phyloP scores from a whole-genome alignment of 1,284 basidiomycete species.

The Phenoliferia sp. region DNA sequence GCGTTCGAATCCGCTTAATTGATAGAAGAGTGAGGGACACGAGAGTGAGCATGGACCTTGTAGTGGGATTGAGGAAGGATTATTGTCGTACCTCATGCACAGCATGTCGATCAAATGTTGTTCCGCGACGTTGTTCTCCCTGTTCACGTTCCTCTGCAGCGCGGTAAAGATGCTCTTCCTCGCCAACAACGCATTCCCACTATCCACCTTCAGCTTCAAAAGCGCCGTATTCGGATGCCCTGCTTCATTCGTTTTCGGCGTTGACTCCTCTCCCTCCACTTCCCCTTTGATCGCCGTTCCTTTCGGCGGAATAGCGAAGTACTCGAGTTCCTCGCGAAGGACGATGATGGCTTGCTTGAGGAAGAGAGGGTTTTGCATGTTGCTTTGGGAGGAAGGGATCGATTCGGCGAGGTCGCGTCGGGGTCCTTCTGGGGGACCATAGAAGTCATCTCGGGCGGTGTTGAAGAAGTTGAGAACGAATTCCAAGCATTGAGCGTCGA shows the following conservation, averaged over 20 bases:
- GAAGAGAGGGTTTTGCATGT: slow-evolving; percentile 76
- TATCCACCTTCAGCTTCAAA: slow-evolving; percentile 71
- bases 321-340: slow-evolving; percentile 94
- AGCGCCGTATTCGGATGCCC: slow-evolving; percentile 73
- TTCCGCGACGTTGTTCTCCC: slow-evolving; percentile 98
- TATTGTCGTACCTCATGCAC: slow-evolving; percentile 96
- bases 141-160: slow-evolving; percentile 95
- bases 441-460: slow-evolving; percentile 74
- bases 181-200: slow-evolving; percentile 80
- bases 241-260: slow-evolving; percentile 60
- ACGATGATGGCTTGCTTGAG: slow-evolving; percentile 98
- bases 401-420: slow-evolving; percentile 29
- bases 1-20: slow-evolving; percentile 91
- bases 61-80: too few species aligned
- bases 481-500: slow-evolving; percentile 92
- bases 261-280: slow-evolving; percentile 39
- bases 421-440: slow-evolving; percentile 62
- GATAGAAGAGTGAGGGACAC: too few species aligned
- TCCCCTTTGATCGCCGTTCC: slow-evolving; percentile 36
- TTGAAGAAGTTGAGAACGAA: slow-evolving; percentile 61
- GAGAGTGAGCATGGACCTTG: too few species aligned
- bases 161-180: slow-evolving; percentile 94
- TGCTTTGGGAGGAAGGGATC: slow-evolving; percentile 49
- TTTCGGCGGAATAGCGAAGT: slow-evolving; percentile 89
- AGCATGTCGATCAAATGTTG: slow-evolving; percentile 99